Percentiles rank a stretch among this genome's conserved stretches.
Evolutionary conservation across 2,329 filamentous ascomycete genomes (phyloP).

Genomic region (Penicillium concentricum): DNA sequence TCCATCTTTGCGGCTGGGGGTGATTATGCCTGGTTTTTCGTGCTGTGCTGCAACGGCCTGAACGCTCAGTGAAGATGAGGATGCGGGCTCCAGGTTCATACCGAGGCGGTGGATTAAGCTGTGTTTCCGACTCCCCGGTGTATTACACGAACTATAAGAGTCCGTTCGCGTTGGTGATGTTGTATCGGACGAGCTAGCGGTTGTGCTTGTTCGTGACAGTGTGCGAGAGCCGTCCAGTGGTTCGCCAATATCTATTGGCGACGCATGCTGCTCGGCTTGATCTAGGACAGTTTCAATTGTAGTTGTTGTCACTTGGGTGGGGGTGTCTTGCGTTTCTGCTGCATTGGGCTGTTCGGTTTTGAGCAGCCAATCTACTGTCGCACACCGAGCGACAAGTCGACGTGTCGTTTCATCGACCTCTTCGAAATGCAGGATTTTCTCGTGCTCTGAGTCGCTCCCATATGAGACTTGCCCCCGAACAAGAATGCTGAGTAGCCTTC

Average conservation of each 20-base stretch:
- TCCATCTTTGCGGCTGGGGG: conserved; percentile 63
- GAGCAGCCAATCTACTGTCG: conserved; percentile 47
- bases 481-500: conserved; percentile 72
- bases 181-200: conserved; percentile 47
- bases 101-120: conserved; percentile 51
- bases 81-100: conserved; percentile 68
- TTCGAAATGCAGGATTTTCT: conserved; percentile 50
- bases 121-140: conserved; percentile 17
- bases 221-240: conserved; percentile 41
- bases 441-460: conserved; percentile 43
- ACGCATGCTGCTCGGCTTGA: conserved; percentile 12
- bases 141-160: conserved; percentile 27
- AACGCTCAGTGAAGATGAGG: conserved; percentile 73
- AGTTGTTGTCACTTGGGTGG: conserved; percentile 8
- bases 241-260: conserved; percentile 23
- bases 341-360: conserved; percentile 28
- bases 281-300: conserved; percentile 24
- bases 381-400: conserved; percentile 47
- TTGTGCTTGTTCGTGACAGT: conserved; percentile 28
- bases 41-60: conserved; percentile 74
- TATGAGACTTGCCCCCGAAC: conserved; percentile 69
- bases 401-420: conserved; percentile 52
- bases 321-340: conserved; percentile 16
- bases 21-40: conserved; percentile 79
- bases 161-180: conserved; percentile 39